Evolutionary conservation across 2,329 filamentous ascomycete genomes (phyloP).

Genomic region (Xylariaceae sp.): DNA sequence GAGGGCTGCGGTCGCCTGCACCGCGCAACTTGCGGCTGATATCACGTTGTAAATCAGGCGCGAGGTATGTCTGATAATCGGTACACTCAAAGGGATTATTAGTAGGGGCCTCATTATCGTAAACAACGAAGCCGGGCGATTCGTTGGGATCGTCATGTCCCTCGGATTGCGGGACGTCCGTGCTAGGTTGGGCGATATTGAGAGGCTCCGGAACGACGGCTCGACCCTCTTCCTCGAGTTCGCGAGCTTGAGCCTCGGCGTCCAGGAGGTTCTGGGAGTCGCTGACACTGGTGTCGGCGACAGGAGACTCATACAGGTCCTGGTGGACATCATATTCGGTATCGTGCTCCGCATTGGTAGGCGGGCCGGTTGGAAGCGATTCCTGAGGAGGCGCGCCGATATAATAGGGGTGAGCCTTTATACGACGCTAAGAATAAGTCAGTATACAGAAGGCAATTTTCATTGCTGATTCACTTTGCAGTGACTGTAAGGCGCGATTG

Average conservation of each 20-base stretch:
- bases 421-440: conserved; percentile 5
- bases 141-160: not conserved
- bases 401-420: not conserved
- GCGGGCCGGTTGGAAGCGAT: conserved; percentile 9
- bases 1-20: conserved; percentile 26
- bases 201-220: conserved; percentile 24
- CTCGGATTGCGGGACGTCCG: not conserved
- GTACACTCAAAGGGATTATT: not conserved
- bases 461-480: not conserved
- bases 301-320: conserved; percentile 8
- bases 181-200: conserved; percentile 9
- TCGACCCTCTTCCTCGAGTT: conserved; percentile 14
- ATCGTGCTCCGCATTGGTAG: not conserved
- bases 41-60: conserved; percentile 38
- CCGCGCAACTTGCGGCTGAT: conserved; percentile 40
- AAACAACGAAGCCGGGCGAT: too few species aligned
- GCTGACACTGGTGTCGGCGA: conserved; percentile 19
- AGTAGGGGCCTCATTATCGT: not conserved
- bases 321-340: not conserved
- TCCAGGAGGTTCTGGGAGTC: conserved; percentile 28
- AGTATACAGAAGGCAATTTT: not conserved
- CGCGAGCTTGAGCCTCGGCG: conserved; percentile 21
- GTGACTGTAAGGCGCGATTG: too few species aligned
- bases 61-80: conserved; percentile 9
- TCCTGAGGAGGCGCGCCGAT: conserved; percentile 5